A percentile compares a stretch with the other conserved stretches of the same genome.
These are phyloP conservation scores for Termitomyces sp. DNA, from an alignment of 768 basidiomycete genomes.

Conservation along the genomic window DNA sequence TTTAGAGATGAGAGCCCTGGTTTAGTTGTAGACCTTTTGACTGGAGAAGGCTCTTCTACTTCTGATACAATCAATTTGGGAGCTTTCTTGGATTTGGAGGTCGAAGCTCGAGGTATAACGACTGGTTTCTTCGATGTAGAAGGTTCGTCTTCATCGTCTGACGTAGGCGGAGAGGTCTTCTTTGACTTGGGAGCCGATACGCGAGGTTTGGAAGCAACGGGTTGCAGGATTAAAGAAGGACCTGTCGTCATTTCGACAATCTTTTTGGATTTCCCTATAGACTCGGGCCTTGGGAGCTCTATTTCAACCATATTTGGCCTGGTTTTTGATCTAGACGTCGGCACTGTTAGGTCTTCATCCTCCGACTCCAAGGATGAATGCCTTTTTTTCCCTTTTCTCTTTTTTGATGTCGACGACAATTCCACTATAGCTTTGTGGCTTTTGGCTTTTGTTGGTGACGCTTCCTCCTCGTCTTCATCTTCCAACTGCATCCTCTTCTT, in stretches of 20 bases:
- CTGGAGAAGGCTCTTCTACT: slow-evolving; percentile 2
- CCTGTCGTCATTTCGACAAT: slow-evolving; percentile 1
- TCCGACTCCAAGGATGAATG: slow-evolving; percentile 8
- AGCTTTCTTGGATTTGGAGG: background rate
- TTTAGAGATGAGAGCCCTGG: background rate
- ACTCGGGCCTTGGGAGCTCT: slow-evolving; percentile 8
- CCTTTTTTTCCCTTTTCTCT: slow-evolving; percentile 11
- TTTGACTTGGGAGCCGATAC: background rate
- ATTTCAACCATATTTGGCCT: slow-evolving; percentile 12
- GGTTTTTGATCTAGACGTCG: slow-evolving; percentile 12
- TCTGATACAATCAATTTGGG: background rate
- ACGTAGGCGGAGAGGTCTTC: background rate
- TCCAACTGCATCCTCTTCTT: background rate
- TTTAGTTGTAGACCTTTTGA: background rate
- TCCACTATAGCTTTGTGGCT: background rate
- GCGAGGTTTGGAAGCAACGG: background rate
- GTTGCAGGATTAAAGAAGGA: slow-evolving; percentile 1
- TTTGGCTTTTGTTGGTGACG: background rate
- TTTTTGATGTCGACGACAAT: slow-evolving; percentile 8
- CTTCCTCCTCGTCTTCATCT: slow-evolving; percentile 10
- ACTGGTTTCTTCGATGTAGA: background rate
- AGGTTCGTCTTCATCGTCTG: slow-evolving; percentile 10
- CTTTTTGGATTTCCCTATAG: slow-evolving; percentile 5
- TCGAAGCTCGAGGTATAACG: background rate
- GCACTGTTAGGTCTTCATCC: slow-evolving; percentile 10